These are phyloP conservation scores for Trifolium dubium DNA, from an alignment of 306 rosid species.

Conservation along the genomic window DNA sequence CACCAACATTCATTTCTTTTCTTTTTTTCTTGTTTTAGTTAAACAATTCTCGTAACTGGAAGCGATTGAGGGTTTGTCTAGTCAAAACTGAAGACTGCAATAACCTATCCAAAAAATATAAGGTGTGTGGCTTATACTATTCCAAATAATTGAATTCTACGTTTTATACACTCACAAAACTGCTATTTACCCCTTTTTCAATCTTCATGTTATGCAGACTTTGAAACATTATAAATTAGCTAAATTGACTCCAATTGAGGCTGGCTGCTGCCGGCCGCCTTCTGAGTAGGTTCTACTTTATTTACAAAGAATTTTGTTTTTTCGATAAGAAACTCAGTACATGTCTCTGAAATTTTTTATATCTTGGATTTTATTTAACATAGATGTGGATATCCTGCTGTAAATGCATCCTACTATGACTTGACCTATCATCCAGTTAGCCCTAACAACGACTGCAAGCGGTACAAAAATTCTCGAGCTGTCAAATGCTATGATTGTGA, in stretches of 20 bases:
- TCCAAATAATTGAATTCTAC: constrained; percentile 7
- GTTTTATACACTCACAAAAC: constrained; percentile 10
- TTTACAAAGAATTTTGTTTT: constrained; percentile 18
- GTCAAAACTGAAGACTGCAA: constrained; percentile 90
- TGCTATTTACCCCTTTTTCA: constrained; percentile 12
- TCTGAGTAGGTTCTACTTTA: constrained; percentile 67
- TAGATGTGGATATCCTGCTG: constrained; percentile 96
- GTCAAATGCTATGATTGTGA: constrained; percentile 90
- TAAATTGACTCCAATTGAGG: constrained; percentile 79
- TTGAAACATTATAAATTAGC: constrained; percentile 74
- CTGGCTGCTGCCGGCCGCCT: constrained; percentile 97
- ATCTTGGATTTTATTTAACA: constrained; percentile 37
- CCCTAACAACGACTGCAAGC: constrained; percentile 77
- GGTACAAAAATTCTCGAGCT: constrained; percentile 72
- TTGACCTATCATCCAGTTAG: constrained; percentile 87
- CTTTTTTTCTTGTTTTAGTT: constrained; percentile 52
- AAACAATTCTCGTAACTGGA: constrained; percentile 86
- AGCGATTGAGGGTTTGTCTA: constrained; percentile 72
- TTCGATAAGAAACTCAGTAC: constrained; percentile 23
- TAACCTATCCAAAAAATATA: constrained; percentile 66
- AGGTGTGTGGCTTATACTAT: constrained; percentile 56
- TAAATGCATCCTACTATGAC: constrained; percentile 88
- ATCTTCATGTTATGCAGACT: constrained; percentile 56
- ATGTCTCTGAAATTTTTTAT: constrained; percentile 42
- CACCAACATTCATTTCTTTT: constrained; percentile 20